phyloP scores from a whole-genome alignment of 805 yeast species.

The Lipomyces orientalis region DNA sequence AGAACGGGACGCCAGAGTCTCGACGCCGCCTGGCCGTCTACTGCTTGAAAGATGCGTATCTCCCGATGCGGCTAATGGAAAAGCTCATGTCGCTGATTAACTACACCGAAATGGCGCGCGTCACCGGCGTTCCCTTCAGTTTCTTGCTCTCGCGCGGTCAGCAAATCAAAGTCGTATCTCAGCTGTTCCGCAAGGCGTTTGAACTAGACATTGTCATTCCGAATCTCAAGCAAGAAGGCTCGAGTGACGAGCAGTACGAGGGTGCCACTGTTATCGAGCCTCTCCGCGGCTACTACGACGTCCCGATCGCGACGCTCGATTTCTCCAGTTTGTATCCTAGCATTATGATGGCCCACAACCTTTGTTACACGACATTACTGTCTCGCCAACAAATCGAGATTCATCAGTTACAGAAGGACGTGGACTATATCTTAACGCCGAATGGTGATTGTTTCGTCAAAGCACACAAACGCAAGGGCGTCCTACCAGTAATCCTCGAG shows the following conservation, averaged over 20 bases:
- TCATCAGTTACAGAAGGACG: constrained; percentile 63
- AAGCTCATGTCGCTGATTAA: constrained; percentile 96
- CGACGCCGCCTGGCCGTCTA: constrained; percentile 95
- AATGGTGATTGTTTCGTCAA: constrained; percentile 91
- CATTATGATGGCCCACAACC: constrained; percentile 98
- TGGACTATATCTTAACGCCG: constrained; percentile 86
- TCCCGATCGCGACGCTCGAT: constrained; percentile 97
- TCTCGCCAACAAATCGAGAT: constrained; percentile 67
- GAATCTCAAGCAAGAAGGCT: constrained; percentile 78
- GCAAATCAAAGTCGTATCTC: constrained; percentile 96
- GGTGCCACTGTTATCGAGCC: constrained; percentile 99
- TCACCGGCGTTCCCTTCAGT: constrained; percentile 97
- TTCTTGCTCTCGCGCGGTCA: constrained; percentile 90
- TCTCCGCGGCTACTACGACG: constrained; percentile 90
- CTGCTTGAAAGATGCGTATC: constrained; percentile 93
- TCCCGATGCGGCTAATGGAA: constrained; percentile 85
- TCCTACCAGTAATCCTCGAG: constrained; percentile 86
- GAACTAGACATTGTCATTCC: constrained; percentile 89
- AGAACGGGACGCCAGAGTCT: constrained; percentile 89
- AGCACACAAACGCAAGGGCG: constrained; percentile 71
- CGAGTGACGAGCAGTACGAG: constrained; percentile 89
- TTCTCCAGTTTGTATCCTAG: constrained; percentile 97
- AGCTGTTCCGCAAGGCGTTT: constrained; percentile 88
- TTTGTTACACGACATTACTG: constrained; percentile 90
- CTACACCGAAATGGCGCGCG: constrained; percentile 99